These are phyloP conservation scores for Phyllostachys edulis DNA, from an alignment of 176 grass and related monocot species.

Conservation along the genomic window DNA sequence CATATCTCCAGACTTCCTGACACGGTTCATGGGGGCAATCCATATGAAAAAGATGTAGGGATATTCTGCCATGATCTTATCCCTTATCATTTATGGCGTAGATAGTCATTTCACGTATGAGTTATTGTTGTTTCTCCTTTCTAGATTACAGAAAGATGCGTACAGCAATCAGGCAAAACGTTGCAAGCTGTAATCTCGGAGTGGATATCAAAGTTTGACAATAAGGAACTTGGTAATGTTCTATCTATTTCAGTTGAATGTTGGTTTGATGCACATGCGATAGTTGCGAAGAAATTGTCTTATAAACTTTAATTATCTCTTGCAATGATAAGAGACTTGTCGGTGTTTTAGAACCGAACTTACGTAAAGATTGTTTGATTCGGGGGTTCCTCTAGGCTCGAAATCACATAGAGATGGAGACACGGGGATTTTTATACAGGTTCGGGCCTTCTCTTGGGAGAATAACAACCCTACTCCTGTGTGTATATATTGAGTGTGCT, in stretches of 20 bases:
- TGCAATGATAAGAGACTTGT: slow-evolving; percentile 9
- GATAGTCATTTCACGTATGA: slow-evolving; percentile 30
- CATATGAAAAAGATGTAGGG: slow-evolving; percentile 89
- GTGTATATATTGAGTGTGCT: too few species aligned
- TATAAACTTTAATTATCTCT: neutral
- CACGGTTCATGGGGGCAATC: slow-evolving; percentile 71
- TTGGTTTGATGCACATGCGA: slow-evolving; percentile 1
- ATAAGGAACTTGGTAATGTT: slow-evolving; percentile 83
- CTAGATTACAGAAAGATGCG: slow-evolving; percentile 92
- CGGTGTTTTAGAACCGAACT: too few species aligned
- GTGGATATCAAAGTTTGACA: slow-evolving; percentile 86
- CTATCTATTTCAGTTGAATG: neutral
- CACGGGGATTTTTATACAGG: too few species aligned
- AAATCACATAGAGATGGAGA: too few species aligned
- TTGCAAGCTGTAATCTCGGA: slow-evolving; percentile 84
- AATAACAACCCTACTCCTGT: too few species aligned
- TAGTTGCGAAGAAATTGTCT: slow-evolving; percentile 13
- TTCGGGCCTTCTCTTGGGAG: too few species aligned
- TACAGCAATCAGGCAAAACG: slow-evolving; percentile 77
- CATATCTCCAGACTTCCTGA: slow-evolving; percentile 66
- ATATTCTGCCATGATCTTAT: slow-evolving; percentile 9
- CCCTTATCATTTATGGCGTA: neutral
- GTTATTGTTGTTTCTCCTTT: slow-evolving; percentile 37
- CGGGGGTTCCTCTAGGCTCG: too few species aligned
- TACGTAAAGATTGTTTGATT: too few species aligned